Base-by-base conservation (phyloP, 306 rosid genomes). In the Carpinus fangiana region DNA sequence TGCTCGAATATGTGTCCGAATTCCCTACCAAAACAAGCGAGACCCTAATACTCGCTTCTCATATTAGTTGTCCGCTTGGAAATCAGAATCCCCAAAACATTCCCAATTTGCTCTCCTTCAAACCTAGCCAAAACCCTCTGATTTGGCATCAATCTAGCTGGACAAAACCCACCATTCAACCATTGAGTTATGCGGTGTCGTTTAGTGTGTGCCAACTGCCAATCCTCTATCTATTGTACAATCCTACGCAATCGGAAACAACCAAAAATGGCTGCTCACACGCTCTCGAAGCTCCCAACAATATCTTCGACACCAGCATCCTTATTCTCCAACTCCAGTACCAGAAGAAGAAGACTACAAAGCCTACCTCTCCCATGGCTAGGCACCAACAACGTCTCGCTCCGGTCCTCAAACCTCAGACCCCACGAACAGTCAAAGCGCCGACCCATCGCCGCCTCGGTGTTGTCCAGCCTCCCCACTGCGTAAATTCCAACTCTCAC, bases 381-480 rank as follows among this genome's bases (percentile, higher is more conserved):
- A 3, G 90, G 92, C 23, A 55, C 87, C 59, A 75, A 60, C n/a
- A 23, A 56, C 51, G 16, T 84, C 59, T 74, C 83, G 61, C 83
- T 88, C 47, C 82, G 51, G 7, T 66, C 79, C 12, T 61, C 82
- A 54, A 73, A 6, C 73, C 54, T 89, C 78, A 73, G 74, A 59
- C 60, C 75, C n/a, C 83, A 70, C 14, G 56, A 60, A 76, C 82
- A 0, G 52, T 12, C 74, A 57, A 87, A 70, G 20, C 82, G 68
- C 83, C 94, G 79, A 1, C 82, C 85, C 34, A 26, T 82, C 53
- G 72, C 85, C 4, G 82, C 91, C 82, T 75, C 83, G 41, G 84
- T 84, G 76, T 80, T 91, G 61, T 52, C 79, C 71, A 87, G 92
- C 86, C 95, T 93, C 73, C 95, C 97, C 28, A 91, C 86, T 2